Evolutionary conservation across 2,329 filamentous ascomycete genomes (phyloP).

Genomic region (Aspergillus sp.): DNA sequence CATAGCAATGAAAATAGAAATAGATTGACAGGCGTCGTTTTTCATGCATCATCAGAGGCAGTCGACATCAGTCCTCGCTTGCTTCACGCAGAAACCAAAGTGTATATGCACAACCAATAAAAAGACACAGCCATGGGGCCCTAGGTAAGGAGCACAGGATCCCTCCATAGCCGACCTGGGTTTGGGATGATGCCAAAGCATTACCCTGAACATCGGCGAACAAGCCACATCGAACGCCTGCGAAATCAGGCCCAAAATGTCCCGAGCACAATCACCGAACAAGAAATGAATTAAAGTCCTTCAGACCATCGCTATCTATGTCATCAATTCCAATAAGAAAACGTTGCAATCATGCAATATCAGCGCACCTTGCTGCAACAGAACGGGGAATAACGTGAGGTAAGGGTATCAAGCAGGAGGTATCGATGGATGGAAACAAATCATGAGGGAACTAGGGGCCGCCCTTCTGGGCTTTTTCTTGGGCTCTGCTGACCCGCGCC

Average conservation of each 20-base stretch:
- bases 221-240: not conserved
- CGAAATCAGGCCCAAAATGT: not conserved
- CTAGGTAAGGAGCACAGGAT: no score
- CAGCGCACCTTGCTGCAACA: constrained; percentile 3
- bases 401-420: constrained; percentile 23
- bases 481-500: constrained; percentile 72
- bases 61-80: not conserved
- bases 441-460: constrained; percentile 17
- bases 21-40: not conserved
- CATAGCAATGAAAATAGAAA: no score
- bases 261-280: not conserved
- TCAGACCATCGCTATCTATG: constrained; percentile 19
- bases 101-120: not conserved
- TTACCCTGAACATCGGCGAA: not conserved
- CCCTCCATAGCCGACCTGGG: no score
- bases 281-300: constrained; percentile 2
- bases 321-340: constrained; percentile 3
- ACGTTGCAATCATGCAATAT: not conserved
- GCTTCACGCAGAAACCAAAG: not conserved
- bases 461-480: constrained; percentile 69
- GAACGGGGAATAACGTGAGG: constrained; percentile 10
- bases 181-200: no score
- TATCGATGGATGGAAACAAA: constrained; percentile 14
- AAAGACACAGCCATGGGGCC: no score
- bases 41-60: not conserved